phyloP scores from a whole-genome alignment of 2,329 filamentous ascomycete species.

The Aspergillus melleus region DNA sequence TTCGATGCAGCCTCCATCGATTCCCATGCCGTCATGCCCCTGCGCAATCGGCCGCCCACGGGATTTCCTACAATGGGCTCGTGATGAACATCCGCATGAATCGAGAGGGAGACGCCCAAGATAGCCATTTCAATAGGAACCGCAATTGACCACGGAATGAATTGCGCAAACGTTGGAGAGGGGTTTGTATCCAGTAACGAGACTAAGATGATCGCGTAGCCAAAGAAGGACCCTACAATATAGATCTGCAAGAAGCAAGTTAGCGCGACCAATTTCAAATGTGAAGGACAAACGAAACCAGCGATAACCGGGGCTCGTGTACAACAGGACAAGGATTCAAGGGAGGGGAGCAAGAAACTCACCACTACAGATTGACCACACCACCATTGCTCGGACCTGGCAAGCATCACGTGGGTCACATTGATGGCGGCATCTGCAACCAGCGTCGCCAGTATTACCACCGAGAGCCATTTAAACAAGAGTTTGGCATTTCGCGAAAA shows the following conservation, averaged over 20 bases:
- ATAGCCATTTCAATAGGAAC: slow-evolving; percentile 73
- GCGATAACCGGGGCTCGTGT: neutral
- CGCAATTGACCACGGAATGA: slow-evolving; percentile 74
- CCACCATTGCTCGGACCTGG: slow-evolving; percentile 72
- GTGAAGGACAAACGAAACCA: neutral
- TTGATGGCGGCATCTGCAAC: slow-evolving; percentile 72
- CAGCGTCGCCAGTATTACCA: slow-evolving; percentile 71
- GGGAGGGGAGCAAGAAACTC: slow-evolving; percentile 38
- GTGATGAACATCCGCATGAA: slow-evolving; percentile 68
- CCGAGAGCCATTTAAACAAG: slow-evolving; percentile 73
- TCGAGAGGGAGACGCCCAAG: slow-evolving; percentile 64
- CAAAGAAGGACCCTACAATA: slow-evolving; percentile 78
- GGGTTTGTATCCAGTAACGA: slow-evolving; percentile 81
- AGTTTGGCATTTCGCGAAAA: slow-evolving; percentile 68
- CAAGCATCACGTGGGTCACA: slow-evolving; percentile 70
- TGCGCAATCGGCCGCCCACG: slow-evolving; percentile 42
- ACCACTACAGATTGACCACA: slow-evolving; percentile 76
- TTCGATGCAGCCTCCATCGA: slow-evolving; percentile 54
- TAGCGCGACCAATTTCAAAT: neutral
- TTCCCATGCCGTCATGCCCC: slow-evolving; percentile 45
- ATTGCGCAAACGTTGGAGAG: slow-evolving; percentile 76
- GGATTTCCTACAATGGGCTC: slow-evolving; percentile 58
- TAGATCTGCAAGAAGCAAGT: slow-evolving; percentile 64
- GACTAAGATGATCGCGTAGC: slow-evolving; percentile 82
- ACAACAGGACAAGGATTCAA: neutral